These are phyloP conservation scores for Exserohilum rostratum DNA, from an alignment of 2,329 filamentous ascomycete species.

Conservation along the genomic window DNA sequence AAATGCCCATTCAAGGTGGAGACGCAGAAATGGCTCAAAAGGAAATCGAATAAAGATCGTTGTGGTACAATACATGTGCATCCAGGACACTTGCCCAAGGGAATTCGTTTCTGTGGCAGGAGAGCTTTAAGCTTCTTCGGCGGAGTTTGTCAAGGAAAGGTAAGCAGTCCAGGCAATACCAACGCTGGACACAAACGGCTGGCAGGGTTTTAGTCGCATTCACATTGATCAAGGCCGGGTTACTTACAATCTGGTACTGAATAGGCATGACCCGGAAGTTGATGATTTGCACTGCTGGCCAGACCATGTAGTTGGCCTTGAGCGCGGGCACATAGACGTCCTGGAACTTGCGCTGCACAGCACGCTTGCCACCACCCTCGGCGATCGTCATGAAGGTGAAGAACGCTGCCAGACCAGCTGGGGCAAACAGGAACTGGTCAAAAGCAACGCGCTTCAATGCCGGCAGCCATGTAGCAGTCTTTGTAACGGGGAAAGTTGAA, in stretches of 20 bases:
- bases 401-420: slow-evolving; percentile 83
- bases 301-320: slow-evolving; percentile 94
- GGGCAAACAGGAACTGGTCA: slow-evolving; percentile 93
- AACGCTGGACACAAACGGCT: slow-evolving; percentile 95
- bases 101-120: slow-evolving; percentile 14
- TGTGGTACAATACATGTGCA: slow-evolving; percentile 21
- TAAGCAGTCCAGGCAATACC: slow-evolving; percentile 99
- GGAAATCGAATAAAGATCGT: slow-evolving; percentile 15
- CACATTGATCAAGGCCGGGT: neutral
- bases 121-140: slow-evolving; percentile 66
- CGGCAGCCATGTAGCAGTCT: slow-evolving; percentile 70
- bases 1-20: slow-evolving; percentile 31
- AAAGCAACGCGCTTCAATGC: slow-evolving; percentile 89
- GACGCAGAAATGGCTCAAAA: slow-evolving; percentile 25
- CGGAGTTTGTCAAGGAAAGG: slow-evolving; percentile 86
- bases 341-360: slow-evolving; percentile 81
- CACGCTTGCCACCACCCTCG: slow-evolving; percentile 85
- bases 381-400: slow-evolving; percentile 97
- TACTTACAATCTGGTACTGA: slow-evolving; percentile 90
- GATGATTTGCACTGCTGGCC: slow-evolving; percentile 94
- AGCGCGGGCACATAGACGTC: slow-evolving; percentile 94
- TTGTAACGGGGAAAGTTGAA: slow-evolving; percentile 81
- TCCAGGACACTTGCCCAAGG: slow-evolving; percentile 20
- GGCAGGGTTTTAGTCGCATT: slow-evolving; percentile 15
- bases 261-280: slow-evolving; percentile 96